Conservation (phyloP, 2,329 filamentous ascomycete genomes). For the Fusarium sp. region DNA sequence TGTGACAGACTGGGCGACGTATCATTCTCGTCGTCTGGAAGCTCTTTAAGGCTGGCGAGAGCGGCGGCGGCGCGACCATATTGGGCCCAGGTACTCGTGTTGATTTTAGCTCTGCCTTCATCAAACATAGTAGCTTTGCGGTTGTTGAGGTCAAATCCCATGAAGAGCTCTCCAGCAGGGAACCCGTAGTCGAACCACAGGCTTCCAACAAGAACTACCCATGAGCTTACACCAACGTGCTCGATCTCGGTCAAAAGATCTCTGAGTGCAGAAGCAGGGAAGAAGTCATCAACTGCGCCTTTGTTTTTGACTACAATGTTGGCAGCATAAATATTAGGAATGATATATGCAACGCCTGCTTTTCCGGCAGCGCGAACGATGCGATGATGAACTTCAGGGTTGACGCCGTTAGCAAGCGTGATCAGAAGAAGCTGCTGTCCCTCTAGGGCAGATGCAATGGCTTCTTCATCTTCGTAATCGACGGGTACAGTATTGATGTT, state of each 20-base stretch:
- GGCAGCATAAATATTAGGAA: constrained; percentile 59
- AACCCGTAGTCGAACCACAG: constrained; percentile 32
- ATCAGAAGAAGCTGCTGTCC: constrained; percentile 66
- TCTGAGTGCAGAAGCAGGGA: not conserved
- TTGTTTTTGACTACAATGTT: constrained; percentile 44
- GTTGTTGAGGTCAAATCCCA: constrained; percentile 64
- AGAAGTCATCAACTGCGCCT: not conserved
- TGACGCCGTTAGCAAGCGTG: constrained; percentile 56
- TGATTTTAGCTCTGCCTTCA: constrained; percentile 1
- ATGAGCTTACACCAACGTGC: constrained; percentile 16
- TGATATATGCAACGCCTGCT: constrained; percentile 60
- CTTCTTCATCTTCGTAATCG: constrained; percentile 56
- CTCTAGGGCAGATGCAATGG: constrained; percentile 61
- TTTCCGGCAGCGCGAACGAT: constrained; percentile 62
- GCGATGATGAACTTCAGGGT: constrained; percentile 56
- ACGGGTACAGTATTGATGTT: constrained; percentile 57
- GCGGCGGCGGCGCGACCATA: constrained; percentile 13
- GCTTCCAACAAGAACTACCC: constrained; percentile 18
- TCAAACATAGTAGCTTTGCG: constrained; percentile 46
- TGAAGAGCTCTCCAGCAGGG: not conserved
- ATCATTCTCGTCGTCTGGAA: not conserved
- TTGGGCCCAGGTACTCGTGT: constrained; percentile 13
- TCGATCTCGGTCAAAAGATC: constrained; percentile 4
- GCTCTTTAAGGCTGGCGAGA: constrained; percentile 2
- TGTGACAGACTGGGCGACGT: constrained; percentile 52